Conservation (phyloP, 1,139 yeast genomes). For the Pichia sp. region DNA sequence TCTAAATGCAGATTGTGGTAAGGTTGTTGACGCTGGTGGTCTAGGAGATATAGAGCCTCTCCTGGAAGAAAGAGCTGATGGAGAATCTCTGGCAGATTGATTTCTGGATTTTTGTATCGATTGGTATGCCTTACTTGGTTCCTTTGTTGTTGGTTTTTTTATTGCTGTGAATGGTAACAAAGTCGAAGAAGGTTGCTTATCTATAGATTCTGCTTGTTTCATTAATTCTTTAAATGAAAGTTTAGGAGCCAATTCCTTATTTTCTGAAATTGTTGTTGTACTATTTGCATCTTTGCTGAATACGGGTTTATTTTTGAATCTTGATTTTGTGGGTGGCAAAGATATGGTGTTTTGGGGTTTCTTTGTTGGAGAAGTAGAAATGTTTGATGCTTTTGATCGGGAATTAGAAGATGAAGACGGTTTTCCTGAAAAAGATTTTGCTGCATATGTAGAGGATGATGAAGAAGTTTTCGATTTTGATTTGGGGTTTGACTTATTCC, state of each 20-base stretch:
- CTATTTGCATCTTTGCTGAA: not conserved
- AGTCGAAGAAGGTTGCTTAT: conserved; percentile 20
- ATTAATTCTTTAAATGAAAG: conserved; percentile 64
- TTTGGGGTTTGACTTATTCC: conserved; percentile 1
- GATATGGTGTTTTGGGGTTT: conserved; percentile 21
- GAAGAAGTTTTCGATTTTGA: conserved; percentile 2
- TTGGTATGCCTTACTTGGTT: conserved; percentile 19
- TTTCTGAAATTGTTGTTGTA: not conserved
- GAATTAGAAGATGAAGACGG: too few species aligned
- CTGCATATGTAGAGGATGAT: not conserved
- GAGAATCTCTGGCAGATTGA: not conserved
- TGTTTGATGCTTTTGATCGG: too few species aligned
- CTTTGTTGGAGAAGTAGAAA: conserved; percentile 17
- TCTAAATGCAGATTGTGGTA: too few species aligned
- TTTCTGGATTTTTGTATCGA: conserved; percentile 17
- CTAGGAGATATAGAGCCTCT: not conserved
- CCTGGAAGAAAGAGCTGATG: not conserved
- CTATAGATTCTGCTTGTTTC: conserved; percentile 66
- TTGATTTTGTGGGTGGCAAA: conserved; percentile 9
- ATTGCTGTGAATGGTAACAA: conserved; percentile 29
- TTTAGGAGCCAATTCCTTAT: conserved; percentile 40
- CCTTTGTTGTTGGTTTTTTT: conserved; percentile 6
- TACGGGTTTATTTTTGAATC: conserved; percentile 14
- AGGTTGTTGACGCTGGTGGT: not conserved
- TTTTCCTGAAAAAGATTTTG: not conserved